Base-by-base conservation (phyloP, 2,329 filamentous ascomycete species). In the Eutypella sp. region DNA sequence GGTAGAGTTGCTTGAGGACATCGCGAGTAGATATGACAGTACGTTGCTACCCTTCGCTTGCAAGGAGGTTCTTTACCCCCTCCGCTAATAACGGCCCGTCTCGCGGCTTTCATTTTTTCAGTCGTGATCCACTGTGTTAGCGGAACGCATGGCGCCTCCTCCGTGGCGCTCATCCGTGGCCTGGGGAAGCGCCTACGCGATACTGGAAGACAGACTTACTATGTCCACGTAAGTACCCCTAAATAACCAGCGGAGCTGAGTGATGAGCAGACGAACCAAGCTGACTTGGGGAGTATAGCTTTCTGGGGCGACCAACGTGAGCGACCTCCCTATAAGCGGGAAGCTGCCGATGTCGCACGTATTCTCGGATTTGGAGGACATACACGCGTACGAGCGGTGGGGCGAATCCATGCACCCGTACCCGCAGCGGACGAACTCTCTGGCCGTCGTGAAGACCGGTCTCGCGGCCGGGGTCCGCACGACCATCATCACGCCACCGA, bases 401-500 rank as follows among this genome's bases (percentile, higher is more conserved):
- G 64, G 64, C 20, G 67, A 78, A 38, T 56, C 49, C 0, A 33
- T 52, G 1, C 60, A 68, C 18, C 48, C 59, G 0, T 75, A 74
- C 46, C 49, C 54, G 1, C 73, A 75, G 52, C 69, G 74, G 11
- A 68, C 66, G 0, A 65, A 69, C 2, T 72, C 76, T 47, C 50
- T 78, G 6, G 57, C 59, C 4, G 68, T 74, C 13, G 53, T 74
- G 1, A 62, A 70, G 5, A 56, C 57, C 1, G 69, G 71, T 2
- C 49, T 69, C 15, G 57, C 62, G n/a, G 38, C 62, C 0, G 64
- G 66, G 3, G 67, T 79, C 2, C 67, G 67, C 45, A 72, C 74
- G 0, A 60, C 69, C 39, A 64, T 74, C 40, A 60, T 78, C 39
- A 73, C 72, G 65, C 61, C 66, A 0, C 71, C 71, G 0, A 65